Evolutionary conservation across 768 basidiomycete genomes (phyloP).

Genomic region (Tulasnella sp.): DNA sequence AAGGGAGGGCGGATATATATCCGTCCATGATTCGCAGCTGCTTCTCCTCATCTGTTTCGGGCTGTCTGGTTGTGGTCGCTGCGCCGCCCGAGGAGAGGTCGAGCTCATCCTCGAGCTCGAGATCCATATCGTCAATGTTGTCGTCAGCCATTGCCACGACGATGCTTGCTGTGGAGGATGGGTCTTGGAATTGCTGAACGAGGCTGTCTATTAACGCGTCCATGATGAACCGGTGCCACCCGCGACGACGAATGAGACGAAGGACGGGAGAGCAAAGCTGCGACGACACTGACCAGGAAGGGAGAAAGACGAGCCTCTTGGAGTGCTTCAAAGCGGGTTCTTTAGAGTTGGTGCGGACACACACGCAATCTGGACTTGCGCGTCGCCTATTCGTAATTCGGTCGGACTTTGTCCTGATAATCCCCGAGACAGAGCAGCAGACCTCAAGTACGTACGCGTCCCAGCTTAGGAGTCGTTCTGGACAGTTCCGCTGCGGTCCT

Average conservation of each 20-base stretch:
- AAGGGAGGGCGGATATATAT: constrained; percentile 47
- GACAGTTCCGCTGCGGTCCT: not conserved
- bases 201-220: not conserved
- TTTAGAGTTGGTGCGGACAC: not conserved
- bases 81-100: constrained; percentile 37
- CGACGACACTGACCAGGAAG: not conserved
- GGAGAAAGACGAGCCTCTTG: not conserved
- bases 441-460: not conserved
- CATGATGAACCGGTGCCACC: constrained; percentile 1
- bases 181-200: not conserved
- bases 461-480: not conserved
- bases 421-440: not conserved
- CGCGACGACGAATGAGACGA: not conserved
- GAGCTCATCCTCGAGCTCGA: constrained; percentile 42
- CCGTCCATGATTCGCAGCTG: constrained; percentile 24
- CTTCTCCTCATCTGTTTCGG: constrained; percentile 27
- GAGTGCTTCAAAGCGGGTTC: not conserved
- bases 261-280: not conserved
- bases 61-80: not conserved
- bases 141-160: constrained; percentile 56
- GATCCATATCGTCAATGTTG: constrained; percentile 49
- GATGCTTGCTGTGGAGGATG: not conserved
- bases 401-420: not conserved
- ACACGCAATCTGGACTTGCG: constrained; percentile 6
- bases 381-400: not conserved